Conservation (phyloP, 306 rosid species). For the Corylus americana region DNA sequence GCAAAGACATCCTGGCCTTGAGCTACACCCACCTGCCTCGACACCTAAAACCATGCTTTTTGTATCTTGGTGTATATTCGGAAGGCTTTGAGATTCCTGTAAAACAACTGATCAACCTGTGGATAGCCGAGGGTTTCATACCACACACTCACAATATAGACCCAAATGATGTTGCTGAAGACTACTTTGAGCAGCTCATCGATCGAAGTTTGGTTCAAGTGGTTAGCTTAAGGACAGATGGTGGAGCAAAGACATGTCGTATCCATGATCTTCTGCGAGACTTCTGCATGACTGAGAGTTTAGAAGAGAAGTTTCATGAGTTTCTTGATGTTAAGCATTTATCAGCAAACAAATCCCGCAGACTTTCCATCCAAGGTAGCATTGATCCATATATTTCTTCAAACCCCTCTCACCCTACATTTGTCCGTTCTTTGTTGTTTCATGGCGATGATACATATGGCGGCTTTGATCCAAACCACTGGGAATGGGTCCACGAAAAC, state of each 20-base stretch:
- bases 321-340: background rate
- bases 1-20: background rate
- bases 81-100: constrained; percentile 27
- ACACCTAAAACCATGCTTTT: constrained; percentile 28
- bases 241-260: constrained; percentile 1
- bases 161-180: constrained; percentile 1
- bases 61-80: constrained; percentile 30
- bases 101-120: background rate
- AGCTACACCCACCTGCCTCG: constrained; percentile 15
- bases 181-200: background rate
- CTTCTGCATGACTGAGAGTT: background rate
- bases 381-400: background rate
- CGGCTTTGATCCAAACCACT: background rate
- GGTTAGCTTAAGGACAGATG: background rate
- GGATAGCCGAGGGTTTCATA: constrained; percentile 26
- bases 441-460: no score
- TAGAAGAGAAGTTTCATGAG: background rate
- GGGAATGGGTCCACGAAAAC: background rate
- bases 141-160: no score
- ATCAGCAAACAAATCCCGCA: background rate
- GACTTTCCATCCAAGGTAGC: background rate
- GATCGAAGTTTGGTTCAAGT: constrained; percentile 9
- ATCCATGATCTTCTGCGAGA: constrained; percentile 5
- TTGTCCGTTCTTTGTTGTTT: background rate
- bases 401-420: background rate